A percentile compares a stretch with the other conserved stretches of the same genome.
These are phyloP conservation scores for Boletellus ananas DNA, from an alignment of 768 basidiomycete species.

Conservation along the genomic window DNA sequence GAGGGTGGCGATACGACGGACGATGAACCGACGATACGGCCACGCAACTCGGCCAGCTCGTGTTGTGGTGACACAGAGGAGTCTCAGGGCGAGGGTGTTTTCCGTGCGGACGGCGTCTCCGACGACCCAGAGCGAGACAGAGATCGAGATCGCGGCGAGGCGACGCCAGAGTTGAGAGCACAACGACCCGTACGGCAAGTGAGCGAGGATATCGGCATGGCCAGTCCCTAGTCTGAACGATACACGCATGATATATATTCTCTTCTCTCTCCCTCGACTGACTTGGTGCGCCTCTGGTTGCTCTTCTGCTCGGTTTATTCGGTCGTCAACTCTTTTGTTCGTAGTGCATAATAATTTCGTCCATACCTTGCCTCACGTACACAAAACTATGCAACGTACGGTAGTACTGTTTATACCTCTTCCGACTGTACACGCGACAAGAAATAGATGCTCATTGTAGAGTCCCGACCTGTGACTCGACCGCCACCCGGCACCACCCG, in stretches of 20 bases:
- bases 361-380: slow-evolving; percentile 24
- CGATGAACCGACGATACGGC: slow-evolving; percentile 79
- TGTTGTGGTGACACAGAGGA: slow-evolving; percentile 39
- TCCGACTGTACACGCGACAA: not conserved
- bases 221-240: slow-evolving; percentile 24
- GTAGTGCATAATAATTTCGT: slow-evolving; percentile 23
- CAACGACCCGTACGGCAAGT: slow-evolving; percentile 27
- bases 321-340: slow-evolving; percentile 9
- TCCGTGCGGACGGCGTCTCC: slow-evolving; percentile 14
- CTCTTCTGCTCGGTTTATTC: slow-evolving; percentile 11
- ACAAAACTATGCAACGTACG: slow-evolving; percentile 23
- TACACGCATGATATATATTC: not conserved
- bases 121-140: slow-evolving; percentile 17
- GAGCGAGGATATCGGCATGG: slow-evolving; percentile 31
- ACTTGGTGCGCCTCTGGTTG: not conserved
- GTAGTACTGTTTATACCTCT: slow-evolving; percentile 30
- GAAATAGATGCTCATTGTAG: slow-evolving; percentile 6
- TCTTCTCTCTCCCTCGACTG: not conserved
- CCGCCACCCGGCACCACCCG: too few relatives aligned
- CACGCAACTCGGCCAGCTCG: slow-evolving; percentile 39
- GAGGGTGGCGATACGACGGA: slow-evolving; percentile 64
- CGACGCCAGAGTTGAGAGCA: slow-evolving; percentile 31
- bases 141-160: slow-evolving; percentile 30
- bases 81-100: slow-evolving; percentile 28
- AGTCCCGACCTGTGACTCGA: not conserved